These are phyloP conservation scores for Digitaria exilis DNA, from an alignment of 202 grass and related monocot species.

Conservation along the genomic window DNA sequence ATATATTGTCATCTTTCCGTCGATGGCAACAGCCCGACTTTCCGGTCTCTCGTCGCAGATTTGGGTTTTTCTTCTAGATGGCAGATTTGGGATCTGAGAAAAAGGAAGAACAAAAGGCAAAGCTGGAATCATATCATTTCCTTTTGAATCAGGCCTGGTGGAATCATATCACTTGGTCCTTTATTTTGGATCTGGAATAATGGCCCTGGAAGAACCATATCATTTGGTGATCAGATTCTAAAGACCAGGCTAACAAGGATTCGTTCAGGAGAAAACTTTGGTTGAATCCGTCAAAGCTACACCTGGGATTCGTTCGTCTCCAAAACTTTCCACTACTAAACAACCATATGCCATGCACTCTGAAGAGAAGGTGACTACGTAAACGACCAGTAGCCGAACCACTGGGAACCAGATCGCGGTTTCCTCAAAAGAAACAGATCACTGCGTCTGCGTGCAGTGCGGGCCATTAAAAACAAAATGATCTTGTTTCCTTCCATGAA, in stretches of 20 bases:
- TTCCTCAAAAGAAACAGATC: background rate
- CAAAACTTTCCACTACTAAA: background rate
- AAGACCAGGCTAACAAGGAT: background rate
- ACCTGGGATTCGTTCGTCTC: background rate
- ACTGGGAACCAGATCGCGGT: background rate
- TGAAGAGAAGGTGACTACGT: background rate
- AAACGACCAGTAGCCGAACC: background rate
- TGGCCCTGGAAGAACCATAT: background rate
- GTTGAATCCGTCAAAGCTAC: background rate
- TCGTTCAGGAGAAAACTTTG: background rate
- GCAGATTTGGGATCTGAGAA: background rate
- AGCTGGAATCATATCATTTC: background rate
- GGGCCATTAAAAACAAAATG: background rate
- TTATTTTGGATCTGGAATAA: background rate
- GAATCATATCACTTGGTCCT: background rate
- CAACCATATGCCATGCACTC: background rate
- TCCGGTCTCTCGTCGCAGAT: background rate
- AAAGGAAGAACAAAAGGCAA: background rate
- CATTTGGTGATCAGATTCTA: background rate
- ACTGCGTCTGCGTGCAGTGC: too few relatives aligned
- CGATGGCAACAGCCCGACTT: background rate
- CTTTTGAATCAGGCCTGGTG: background rate
- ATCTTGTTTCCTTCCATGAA: constrained; percentile 6
- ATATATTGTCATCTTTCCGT: too few relatives aligned
- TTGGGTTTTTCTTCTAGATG: too few relatives aligned